phyloP scores from a whole-genome alignment of 1,284 basidiomycete species.

The Apiotrichum gamsii region DNA sequence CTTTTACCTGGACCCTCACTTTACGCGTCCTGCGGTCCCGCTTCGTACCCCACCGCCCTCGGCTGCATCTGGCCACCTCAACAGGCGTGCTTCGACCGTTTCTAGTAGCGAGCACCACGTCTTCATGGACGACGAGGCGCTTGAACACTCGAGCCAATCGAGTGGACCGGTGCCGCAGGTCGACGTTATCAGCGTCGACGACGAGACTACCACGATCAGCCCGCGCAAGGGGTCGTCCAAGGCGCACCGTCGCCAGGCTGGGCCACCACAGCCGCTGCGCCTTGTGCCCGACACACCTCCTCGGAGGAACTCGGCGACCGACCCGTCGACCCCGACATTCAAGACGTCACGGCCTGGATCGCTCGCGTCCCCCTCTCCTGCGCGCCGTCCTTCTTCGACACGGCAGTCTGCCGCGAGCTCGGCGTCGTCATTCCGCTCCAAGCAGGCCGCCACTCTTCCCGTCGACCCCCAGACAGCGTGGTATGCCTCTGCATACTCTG shows the following conservation, averaged over 20 bases:
- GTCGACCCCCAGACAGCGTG: slow-evolving; percentile 51
- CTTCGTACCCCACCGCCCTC: slow-evolving; percentile 57
- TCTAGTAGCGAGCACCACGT: not conserved
- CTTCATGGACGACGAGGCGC: slow-evolving; percentile 4
- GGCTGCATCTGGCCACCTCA: too few species aligned
- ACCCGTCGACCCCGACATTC: not conserved
- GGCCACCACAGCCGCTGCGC: not conserved
- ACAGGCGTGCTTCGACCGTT: too few species aligned
- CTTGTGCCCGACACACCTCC: not conserved
- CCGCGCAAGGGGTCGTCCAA: not conserved
- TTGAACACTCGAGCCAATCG: too few species aligned
- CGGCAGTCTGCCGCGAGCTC: slow-evolving; percentile 1
- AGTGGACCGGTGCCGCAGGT: slow-evolving; percentile 13
- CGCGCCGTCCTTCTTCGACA: not conserved
- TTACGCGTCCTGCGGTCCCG: slow-evolving; percentile 73
- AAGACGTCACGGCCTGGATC: not conserved
- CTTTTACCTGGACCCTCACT: slow-evolving; percentile 95
- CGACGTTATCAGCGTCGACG: slow-evolving; percentile 35
- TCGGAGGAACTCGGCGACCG: not conserved
- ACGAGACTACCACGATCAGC: not conserved
- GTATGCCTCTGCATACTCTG: slow-evolving; percentile 59
- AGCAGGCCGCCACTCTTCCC: not conserved
- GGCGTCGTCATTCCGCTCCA: not conserved
- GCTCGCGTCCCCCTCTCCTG: slow-evolving; percentile 1
- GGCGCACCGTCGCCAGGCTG: not conserved